Evolutionary conservation across 1,139 yeast species (phyloP).

Genomic region (Suhomyces coccinellae): DNA sequence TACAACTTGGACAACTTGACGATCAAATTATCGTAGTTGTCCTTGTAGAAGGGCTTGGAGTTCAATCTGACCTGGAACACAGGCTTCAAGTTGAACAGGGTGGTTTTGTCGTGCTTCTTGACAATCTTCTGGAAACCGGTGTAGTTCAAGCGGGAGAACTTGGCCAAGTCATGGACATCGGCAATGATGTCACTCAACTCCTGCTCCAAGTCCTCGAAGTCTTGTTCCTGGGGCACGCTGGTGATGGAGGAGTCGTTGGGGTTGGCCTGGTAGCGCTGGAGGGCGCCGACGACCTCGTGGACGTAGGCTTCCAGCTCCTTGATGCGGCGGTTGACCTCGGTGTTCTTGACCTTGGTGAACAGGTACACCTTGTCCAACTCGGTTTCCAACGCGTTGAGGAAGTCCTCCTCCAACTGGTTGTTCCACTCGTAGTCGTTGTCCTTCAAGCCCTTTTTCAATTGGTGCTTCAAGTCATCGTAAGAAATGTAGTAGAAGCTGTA

Average conservation of each 20-base stretch:
- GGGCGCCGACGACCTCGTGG: slow-evolving; percentile 56
- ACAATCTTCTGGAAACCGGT: slow-evolving; percentile 95
- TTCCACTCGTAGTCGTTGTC: slow-evolving; percentile 64
- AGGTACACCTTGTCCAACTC: slow-evolving; percentile 91
- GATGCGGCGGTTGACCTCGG: slow-evolving; percentile 80
- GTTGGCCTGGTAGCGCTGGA: slow-evolving; percentile 21
- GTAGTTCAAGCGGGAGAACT: slow-evolving; percentile 86
- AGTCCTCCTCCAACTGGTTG: slow-evolving; percentile 75
- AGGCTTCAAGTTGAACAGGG: slow-evolving; percentile 81
- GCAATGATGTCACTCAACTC: slow-evolving; percentile 93
- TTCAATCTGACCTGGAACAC: slow-evolving; percentile 90
- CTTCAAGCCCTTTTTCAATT: slow-evolving; percentile 65
- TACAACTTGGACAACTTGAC: slow-evolving; percentile 87
- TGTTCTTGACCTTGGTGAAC: slow-evolving; percentile 82
- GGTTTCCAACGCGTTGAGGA: slow-evolving; percentile 68
- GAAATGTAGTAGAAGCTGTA: slow-evolving; percentile 87
- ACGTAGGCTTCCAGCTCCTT: slow-evolving; percentile 76
- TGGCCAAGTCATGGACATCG: slow-evolving; percentile 95
- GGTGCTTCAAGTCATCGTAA: slow-evolving; percentile 86
- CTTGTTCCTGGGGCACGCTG: slow-evolving; percentile 65
- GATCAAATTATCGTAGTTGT: slow-evolving; percentile 84
- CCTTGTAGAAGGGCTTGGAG: slow-evolving; percentile 93
- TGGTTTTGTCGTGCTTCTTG: slow-evolving; percentile 92
- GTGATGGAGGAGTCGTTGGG: slow-evolving; percentile 23
- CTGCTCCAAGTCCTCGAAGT: slow-evolving; percentile 87